Percentiles rank a stretch among this genome's conserved stretches.
Conservation (phyloP, 2,329 filamentous ascomycete species). For the Celoporthe dispersa region DNA sequence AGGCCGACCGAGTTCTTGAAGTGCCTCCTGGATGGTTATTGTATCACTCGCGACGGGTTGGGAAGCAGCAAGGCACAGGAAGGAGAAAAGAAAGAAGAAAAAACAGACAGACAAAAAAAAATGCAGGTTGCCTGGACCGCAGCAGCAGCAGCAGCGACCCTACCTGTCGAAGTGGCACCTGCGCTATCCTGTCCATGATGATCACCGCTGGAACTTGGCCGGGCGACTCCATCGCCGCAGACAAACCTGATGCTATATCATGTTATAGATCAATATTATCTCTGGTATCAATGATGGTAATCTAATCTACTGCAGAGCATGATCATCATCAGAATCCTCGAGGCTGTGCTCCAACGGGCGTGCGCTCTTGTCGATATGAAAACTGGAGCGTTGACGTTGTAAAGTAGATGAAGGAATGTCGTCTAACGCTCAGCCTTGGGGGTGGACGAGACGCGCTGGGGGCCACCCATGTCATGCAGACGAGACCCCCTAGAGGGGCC, state of each 20-base stretch:
- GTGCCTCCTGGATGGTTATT: too few species aligned
- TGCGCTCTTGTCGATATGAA: neutral
- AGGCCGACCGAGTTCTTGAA: neutral
- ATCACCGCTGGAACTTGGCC: neutral
- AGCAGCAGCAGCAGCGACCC: neutral
- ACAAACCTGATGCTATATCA: neutral
- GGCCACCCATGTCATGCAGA: neutral
- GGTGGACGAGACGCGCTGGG: neutral
- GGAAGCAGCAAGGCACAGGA: neutral
- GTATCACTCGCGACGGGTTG: neutral
- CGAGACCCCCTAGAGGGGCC: neutral
- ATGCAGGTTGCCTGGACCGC: neutral
- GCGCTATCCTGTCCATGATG: neutral
- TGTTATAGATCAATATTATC: neutral
- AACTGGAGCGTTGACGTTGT: constrained; percentile 6
- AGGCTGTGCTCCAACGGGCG: neutral
- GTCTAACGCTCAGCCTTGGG: neutral
- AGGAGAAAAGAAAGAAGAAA: neutral
- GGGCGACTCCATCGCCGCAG: neutral
- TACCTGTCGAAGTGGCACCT: neutral
- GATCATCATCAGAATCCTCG: neutral
- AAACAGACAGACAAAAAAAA: too few species aligned
- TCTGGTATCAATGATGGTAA: neutral
- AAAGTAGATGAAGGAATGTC: constrained; percentile 8
- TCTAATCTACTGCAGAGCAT: neutral